A percentile compares a stretch with the other conserved stretches of the same genome.
These are phyloP conservation scores for Syzygium grande DNA, from an alignment of 345 rosid genomes.

Conservation along the genomic window DNA sequence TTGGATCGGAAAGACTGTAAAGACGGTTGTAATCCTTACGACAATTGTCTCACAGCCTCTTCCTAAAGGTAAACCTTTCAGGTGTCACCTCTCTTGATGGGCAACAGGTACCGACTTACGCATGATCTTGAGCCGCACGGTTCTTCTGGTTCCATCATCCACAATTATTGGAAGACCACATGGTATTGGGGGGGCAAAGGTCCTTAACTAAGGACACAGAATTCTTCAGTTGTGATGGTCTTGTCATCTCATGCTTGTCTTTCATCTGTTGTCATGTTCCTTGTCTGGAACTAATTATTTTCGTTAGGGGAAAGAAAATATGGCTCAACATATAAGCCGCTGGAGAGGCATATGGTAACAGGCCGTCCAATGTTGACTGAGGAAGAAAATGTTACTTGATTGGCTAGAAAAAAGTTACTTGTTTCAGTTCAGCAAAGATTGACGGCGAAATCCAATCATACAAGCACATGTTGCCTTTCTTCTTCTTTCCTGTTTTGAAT, in stretches of 20 bases:
- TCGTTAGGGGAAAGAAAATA: not conserved
- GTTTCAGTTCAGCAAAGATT: no score
- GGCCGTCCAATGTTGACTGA: not conserved
- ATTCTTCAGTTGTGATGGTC: not conserved
- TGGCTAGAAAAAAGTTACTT: no score
- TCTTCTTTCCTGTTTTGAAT: no score
- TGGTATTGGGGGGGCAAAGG: not conserved
- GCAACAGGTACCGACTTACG: not conserved
- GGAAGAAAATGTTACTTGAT: no score
- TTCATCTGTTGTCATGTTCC: not conserved
- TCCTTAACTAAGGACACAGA: not conserved
- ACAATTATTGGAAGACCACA: not conserved
- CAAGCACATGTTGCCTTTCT: no score
- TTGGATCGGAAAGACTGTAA: constrained; percentile 55
- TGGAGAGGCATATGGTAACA: not conserved
- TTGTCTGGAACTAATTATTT: not conserved
- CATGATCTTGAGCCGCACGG: not conserved
- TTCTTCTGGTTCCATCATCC: not conserved
- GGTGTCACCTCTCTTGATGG: not conserved
- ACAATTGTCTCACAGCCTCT: constrained; percentile 59
- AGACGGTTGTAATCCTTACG: constrained; percentile 63
- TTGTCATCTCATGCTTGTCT: not conserved
- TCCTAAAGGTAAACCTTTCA: constrained; percentile 9
- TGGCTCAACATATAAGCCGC: not conserved
- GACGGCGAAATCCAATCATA: no score